These are phyloP conservation scores for Pachysandra terminalis DNA, from an alignment of 164 flowering plant genomes.

Conservation along the genomic window DNA sequence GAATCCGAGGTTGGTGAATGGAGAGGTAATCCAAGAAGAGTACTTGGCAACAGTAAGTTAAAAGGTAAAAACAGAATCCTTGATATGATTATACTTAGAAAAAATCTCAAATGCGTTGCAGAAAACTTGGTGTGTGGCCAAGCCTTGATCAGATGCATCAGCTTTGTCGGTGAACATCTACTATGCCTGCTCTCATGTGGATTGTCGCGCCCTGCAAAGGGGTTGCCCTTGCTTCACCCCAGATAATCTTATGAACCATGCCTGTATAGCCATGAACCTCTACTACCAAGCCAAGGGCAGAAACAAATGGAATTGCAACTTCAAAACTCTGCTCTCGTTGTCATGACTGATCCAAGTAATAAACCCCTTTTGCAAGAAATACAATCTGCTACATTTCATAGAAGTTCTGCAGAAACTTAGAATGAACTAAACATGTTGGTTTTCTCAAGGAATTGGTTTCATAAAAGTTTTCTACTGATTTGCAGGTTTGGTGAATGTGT, in stretches of 20 bases:
- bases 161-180: slow-evolving; percentile 10
- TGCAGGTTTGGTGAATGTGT: slow-evolving; percentile 11
- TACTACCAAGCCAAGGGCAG: too few species aligned
- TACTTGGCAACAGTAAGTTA: too few species aligned
- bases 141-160: not conserved
- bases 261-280: slow-evolving; percentile 7
- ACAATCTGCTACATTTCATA: not conserved
- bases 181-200: slow-evolving; percentile 14
- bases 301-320: too few species aligned
- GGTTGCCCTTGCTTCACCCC: slow-evolving; percentile 16
- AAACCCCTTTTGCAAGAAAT: not conserved
- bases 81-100: slow-evolving; percentile 23
- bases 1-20: not conserved
- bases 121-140: too few species aligned
- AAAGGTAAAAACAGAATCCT: slow-evolving; percentile 6
- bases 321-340: not conserved
- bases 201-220: slow-evolving; percentile 5
- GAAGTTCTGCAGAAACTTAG: too few species aligned
- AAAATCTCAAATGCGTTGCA: slow-evolving; percentile 13
- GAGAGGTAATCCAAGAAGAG: too few species aligned
- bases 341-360: not conserved
- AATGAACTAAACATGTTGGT: not conserved
- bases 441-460: not conserved
- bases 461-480: not conserved
- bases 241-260: slow-evolving; percentile 18